phyloP scores from a whole-genome alignment of 2,329 filamentous ascomycete species.

The Fusarium sp. region DNA sequence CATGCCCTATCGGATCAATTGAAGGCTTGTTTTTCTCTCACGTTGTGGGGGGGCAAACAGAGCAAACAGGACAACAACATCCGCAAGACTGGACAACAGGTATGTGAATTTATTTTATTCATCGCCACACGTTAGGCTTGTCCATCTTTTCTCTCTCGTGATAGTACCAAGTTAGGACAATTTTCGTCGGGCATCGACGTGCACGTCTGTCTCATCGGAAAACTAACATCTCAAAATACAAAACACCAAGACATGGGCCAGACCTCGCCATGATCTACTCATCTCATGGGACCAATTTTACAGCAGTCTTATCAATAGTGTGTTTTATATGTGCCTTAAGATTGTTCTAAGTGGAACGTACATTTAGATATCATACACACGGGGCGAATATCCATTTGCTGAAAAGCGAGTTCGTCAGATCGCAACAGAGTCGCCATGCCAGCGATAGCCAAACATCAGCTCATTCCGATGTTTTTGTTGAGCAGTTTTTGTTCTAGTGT shows the following conservation, averaged over 20 bases:
- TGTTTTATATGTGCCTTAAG: background rate
- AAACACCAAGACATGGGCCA: background rate
- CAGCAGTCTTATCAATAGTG: constrained; percentile 9
- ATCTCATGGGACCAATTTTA: background rate
- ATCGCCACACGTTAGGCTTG: background rate
- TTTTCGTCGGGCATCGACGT: background rate
- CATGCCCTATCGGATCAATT: no score
- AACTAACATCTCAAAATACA: background rate
- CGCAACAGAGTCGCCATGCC: constrained; percentile 20
- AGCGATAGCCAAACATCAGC: background rate
- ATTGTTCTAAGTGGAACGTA: constrained; percentile 5
- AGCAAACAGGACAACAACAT: background rate
- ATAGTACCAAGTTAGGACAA: background rate
- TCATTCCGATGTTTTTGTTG: constrained; percentile 1
- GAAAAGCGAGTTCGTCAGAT: constrained; percentile 2
- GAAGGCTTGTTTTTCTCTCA: background rate
- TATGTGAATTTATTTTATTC: background rate
- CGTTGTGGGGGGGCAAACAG: background rate
- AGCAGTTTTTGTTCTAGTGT: background rate
- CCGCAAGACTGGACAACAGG: background rate
- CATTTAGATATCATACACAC: constrained; percentile 4
- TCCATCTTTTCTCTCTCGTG: background rate
- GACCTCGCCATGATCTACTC: background rate
- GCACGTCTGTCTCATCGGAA: background rate
- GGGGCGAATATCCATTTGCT: background rate